Percentiles rank a stretch among this genome's conserved stretches.
phyloP scores from a whole-genome alignment of 768 basidiomycete species.

The button mushroom (Agaricus bisporus) region DNA sequence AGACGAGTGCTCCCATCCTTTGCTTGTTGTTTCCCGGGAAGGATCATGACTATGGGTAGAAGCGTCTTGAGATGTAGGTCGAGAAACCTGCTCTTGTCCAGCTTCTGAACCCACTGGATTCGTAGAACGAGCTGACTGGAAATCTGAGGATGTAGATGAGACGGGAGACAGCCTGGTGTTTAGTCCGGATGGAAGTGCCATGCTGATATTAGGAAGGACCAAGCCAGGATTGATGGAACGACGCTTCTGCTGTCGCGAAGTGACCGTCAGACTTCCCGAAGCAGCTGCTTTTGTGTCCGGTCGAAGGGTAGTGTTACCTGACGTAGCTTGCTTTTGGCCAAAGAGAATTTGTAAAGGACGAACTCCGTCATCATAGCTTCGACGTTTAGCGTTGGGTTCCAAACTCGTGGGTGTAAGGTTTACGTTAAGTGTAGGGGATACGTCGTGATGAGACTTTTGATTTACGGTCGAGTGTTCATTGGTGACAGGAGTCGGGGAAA shows the following conservation, averaged over 20 bases:
- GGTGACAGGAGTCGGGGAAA: constrained; percentile 22
- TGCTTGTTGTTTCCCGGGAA: constrained; percentile 16
- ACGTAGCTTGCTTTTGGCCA: constrained; percentile 19
- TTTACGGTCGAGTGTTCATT: constrained; percentile 29
- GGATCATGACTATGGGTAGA: constrained; percentile 23
- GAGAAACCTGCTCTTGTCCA: constrained; percentile 13
- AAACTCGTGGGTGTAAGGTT: constrained; percentile 18
- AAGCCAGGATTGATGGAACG: constrained; percentile 46
- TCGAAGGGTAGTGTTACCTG: constrained; percentile 9
- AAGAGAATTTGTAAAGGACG: constrained; percentile 34
- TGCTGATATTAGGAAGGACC: constrained; percentile 26
- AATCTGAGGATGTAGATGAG: constrained; percentile 21
- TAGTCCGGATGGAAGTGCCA: constrained; percentile 15
- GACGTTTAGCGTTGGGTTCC: constrained; percentile 26
- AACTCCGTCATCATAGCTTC: constrained; percentile 40
- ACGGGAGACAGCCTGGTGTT: constrained; percentile 26
- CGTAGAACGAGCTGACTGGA: constrained; percentile 19
- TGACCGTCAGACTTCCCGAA: constrained; percentile 27
- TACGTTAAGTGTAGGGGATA: constrained; percentile 37
- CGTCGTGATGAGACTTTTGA: constrained; percentile 18
- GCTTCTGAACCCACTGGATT: constrained; percentile 12
- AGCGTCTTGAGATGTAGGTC: constrained; percentile 25
- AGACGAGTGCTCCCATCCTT: constrained; percentile 21
- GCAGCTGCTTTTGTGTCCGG: constrained; percentile 13
- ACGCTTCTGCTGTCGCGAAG: constrained; percentile 36